phyloP scores from a whole-genome alignment of 768 basidiomycete genomes.

The Terana coerulea region DNA sequence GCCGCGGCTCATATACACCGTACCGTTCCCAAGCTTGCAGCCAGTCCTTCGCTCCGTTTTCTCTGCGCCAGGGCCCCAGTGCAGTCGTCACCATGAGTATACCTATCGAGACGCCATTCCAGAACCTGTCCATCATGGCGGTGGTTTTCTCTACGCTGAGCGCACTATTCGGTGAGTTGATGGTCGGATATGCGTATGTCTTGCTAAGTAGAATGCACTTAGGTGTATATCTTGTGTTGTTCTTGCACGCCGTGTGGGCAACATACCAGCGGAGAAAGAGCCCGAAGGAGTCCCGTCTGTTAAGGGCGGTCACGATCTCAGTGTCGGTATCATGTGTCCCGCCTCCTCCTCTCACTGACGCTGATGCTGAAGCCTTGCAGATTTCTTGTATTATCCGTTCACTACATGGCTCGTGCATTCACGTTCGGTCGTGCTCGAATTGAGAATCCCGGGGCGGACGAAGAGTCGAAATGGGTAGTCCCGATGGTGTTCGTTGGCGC shows the following conservation, averaged over 20 bases:
- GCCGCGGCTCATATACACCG: too few species aligned
- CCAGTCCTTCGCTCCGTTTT: too few species aligned
- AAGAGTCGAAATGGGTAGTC: slow-evolving; percentile 18
- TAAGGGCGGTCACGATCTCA: too few species aligned
- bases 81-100: neutral
- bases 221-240: slow-evolving; percentile 21
- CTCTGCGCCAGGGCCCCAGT: too few species aligned
- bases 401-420: slow-evolving; percentile 21
- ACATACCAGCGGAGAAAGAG: slow-evolving; percentile 12
- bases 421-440: slow-evolving; percentile 18
- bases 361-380: slow-evolving; percentile 5
- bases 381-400: slow-evolving; percentile 17
- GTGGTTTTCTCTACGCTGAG: slow-evolving; percentile 4
- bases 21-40: too few species aligned
- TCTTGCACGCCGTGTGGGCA: slow-evolving; percentile 21
- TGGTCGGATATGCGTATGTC: neutral
- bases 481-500: slow-evolving; percentile 16
- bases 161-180: slow-evolving; percentile 11
- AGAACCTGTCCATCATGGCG: slow-evolving; percentile 7
- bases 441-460: slow-evolving; percentile 7
- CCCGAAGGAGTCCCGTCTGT: too few species aligned
- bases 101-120: slow-evolving; percentile 2
- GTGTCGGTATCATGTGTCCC: too few species aligned
- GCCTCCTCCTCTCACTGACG: too few species aligned
- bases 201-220: too few species aligned